Evolutionary conservation across 768 basidiomycete genomes (phyloP).

Genomic region (Leucocoprinus sp.): DNA sequence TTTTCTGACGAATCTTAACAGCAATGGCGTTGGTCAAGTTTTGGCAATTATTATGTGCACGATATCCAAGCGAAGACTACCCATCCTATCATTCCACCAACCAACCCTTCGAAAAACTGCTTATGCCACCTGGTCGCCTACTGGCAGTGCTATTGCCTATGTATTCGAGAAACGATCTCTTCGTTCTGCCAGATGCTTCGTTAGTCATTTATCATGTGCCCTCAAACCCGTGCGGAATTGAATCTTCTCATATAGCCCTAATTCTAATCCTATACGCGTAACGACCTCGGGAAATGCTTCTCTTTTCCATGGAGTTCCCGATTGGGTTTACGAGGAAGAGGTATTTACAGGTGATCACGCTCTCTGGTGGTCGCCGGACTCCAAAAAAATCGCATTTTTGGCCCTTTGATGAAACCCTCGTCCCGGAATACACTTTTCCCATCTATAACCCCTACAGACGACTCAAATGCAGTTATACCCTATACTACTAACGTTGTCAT

Average conservation of each 20-base stretch:
- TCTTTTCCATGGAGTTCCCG: constrained; percentile 89
- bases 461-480: constrained; percentile 64
- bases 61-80: constrained; percentile 61
- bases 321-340: constrained; percentile 98
- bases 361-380: constrained; percentile 89
- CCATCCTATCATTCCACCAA: constrained; percentile 59
- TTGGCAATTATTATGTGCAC: constrained; percentile 92
- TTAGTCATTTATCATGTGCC: constrained; percentile 25
- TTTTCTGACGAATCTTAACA: constrained; percentile 22
- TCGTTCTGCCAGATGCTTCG: constrained; percentile 63
- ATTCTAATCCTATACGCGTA: constrained; percentile 54
- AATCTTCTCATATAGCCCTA: constrained; percentile 19
- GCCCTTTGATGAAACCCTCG: constrained; percentile 81
- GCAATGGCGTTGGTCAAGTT: constrained; percentile 93
- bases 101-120: constrained; percentile 64
- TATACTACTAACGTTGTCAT: constrained; percentile 69
- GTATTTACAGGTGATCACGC: constrained; percentile 66
- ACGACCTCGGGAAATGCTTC: constrained; percentile 76
- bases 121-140: constrained; percentile 85
- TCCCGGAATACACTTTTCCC: constrained; percentile 81
- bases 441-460: constrained; percentile 82
- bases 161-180: constrained; percentile 87
- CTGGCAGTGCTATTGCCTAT: constrained; percentile 76
- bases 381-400: constrained; percentile 72
- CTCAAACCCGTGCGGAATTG: neutral